Base-by-base conservation (phyloP, 2,329 filamentous ascomycete genomes). In the Diplodia intermedia region DNA sequence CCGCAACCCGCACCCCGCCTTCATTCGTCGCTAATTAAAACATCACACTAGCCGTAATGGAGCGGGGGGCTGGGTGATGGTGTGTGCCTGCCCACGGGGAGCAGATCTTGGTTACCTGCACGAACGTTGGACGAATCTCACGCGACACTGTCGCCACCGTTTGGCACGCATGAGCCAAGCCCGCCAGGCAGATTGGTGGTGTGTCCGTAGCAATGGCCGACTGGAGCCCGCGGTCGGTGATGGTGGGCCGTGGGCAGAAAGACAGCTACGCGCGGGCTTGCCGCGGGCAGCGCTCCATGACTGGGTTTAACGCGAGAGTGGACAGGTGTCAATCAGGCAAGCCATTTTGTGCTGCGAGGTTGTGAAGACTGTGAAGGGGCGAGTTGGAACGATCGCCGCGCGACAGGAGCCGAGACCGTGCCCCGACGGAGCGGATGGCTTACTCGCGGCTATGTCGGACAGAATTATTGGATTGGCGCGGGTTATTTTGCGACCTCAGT, bases 111-210 rank as follows among this genome's bases (percentile, higher is more conserved):
- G 20, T 26, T 38, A 12, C 9, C 33, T 36, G 11, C 40, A n/a
- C 14, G 20, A 29, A 29, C 9, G 33, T 31, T 56, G 54, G 31
- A 38, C 18, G 31, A 8, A 36, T 40, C 60, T 63, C 60, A 63
- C 60, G 60, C 60, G 60, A 63, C 60, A 52, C 60, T 63, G 47
- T 63, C 38, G 60, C 47, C 60, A 63, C 60, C 15, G n/a, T 15
- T 36, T 43, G 6, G n/a, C 8, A 8, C 31, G 40, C 23, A 43
- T 62, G 40, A 47, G 43, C 43, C 43, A 47, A 47, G 43, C 43
- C 43, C 43, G n/a, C n/a, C 43, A 4, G 43, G 18, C 18, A 47
- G 20, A 20, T 47, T 47, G 8, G 43, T 47, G 43, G 20, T 47
- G 43, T 47, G 43, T n/a, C 14, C 43, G 43, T 20, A n/a, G 11